phyloP scores from a whole-genome alignment of 208 protist species.

The Naegleria lovaniensis region DNA sequence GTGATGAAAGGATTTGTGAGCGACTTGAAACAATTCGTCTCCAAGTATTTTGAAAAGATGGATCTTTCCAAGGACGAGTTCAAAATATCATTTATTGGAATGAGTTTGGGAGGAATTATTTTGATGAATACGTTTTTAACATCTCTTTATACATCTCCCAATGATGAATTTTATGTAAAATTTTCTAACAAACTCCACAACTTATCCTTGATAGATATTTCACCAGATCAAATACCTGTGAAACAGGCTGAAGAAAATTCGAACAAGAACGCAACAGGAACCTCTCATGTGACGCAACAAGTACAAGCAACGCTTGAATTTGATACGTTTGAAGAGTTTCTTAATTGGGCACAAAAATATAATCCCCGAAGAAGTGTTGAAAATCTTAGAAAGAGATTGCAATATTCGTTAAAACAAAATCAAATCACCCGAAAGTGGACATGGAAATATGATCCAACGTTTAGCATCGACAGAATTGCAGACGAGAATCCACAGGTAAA shows the following conservation, averaged over 20 bases:
- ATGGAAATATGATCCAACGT: background rate
- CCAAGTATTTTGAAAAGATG: background rate
- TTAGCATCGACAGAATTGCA: background rate
- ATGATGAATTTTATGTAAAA: background rate
- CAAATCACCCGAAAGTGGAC: background rate
- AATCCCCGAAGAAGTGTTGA: background rate
- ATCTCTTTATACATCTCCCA: background rate
- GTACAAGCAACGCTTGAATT: background rate
- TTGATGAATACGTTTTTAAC: background rate
- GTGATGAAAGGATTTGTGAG: background rate
- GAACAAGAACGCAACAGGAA: background rate
- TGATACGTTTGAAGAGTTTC: background rate
- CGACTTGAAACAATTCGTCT: background rate
- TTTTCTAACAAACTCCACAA: background rate
- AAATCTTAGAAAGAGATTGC: background rate
- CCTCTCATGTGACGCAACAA: background rate
- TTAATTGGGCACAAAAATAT: background rate
- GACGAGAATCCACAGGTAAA: background rate
- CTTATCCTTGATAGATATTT: background rate
- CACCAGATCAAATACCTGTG: background rate
- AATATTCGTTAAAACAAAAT: background rate
- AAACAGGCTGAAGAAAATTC: background rate
- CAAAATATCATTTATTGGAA: background rate
- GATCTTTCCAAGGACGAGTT: too few relatives aligned
- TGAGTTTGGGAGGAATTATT: background rate